Percentiles rank a stretch among this genome's conserved stretches.
phyloP scores from a whole-genome alignment of 2,329 filamentous ascomycete species.

The Arthrobotrys conoides region DNA sequence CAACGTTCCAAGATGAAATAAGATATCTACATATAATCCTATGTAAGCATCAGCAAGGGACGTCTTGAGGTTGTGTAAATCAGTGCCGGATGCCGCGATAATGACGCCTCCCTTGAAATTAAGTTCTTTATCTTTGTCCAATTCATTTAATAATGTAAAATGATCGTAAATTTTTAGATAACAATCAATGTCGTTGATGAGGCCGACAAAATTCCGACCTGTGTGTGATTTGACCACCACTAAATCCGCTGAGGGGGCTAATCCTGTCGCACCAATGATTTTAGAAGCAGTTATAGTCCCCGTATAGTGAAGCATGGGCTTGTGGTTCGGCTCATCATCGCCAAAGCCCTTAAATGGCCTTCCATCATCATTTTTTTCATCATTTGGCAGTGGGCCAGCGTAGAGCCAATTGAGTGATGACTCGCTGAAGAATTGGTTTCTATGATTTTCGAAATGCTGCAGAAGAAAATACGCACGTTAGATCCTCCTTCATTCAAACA shows the following conservation, averaged over 20 bases:
- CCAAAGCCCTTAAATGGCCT: neutral
- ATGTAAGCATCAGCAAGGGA: too few relatives aligned
- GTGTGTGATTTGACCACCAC: neutral
- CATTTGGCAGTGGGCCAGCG: conserved; percentile 9
- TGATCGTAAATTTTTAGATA: conserved; percentile 1
- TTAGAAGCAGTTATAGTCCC: neutral
- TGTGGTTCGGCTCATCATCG: neutral
- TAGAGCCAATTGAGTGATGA: conserved; percentile 10
- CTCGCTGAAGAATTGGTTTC: neutral
- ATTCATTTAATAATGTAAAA: neutral
- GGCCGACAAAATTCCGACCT: neutral
- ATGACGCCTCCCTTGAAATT: neutral
- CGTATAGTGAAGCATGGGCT: neutral
- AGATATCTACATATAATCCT: too few relatives aligned
- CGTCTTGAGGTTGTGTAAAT: too few relatives aligned
- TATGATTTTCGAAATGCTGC: neutral
- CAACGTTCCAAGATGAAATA: too few relatives aligned
- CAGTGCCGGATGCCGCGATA: too few relatives aligned
- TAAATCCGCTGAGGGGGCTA: neutral
- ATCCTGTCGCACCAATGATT: neutral
- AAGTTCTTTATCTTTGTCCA: neutral
- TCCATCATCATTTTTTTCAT: conserved; percentile 9
- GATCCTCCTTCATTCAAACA: too few relatives aligned
- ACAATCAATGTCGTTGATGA: neutral
- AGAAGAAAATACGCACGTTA: neutral